phyloP scores from a whole-genome alignment of 2,329 filamentous ascomycete genomes.

The Scortechinia acanthostroma region DNA sequence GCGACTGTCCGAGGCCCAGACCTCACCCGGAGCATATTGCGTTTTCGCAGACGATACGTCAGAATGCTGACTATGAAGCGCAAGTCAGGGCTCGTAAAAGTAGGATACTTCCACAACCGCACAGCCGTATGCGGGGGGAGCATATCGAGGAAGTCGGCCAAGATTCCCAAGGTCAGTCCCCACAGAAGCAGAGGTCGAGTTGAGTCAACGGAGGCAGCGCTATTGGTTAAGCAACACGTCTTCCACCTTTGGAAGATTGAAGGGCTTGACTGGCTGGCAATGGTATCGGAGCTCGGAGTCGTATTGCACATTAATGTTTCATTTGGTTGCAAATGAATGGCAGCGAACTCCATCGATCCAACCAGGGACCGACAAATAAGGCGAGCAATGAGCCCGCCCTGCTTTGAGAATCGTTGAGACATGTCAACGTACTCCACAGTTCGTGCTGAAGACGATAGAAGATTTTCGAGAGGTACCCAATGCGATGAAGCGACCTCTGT shows the following conservation, averaged over 20 bases:
- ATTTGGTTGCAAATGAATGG: slow-evolving; percentile 52
- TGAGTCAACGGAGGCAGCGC: slow-evolving; percentile 11
- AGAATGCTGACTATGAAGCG: slow-evolving; percentile 49
- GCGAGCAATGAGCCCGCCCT: slow-evolving; percentile 42
- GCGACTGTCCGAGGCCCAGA: slow-evolving; percentile 13
- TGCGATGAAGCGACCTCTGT: slow-evolving; percentile 63
- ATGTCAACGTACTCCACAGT: slow-evolving; percentile 59
- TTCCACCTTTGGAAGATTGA: slow-evolving; percentile 14
- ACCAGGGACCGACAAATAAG: slow-evolving; percentile 46
- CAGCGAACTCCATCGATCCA: slow-evolving; percentile 63
- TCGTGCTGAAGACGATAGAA: slow-evolving; percentile 51
- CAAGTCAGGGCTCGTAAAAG: slow-evolving; percentile 57
- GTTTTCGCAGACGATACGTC: slow-evolving; percentile 46
- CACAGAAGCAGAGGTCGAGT: slow-evolving; percentile 50
- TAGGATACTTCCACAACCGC: slow-evolving; percentile 60
- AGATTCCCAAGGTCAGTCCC: slow-evolving; percentile 61
- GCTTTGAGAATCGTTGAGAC: slow-evolving; percentile 49
- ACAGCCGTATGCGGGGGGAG: slow-evolving; percentile 56
- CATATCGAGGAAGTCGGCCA: slow-evolving; percentile 62
- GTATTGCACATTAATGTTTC: slow-evolving; percentile 50
- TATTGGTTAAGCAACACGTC: neutral
- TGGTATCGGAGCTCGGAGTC: neutral
- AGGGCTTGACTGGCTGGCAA: slow-evolving; percentile 36
- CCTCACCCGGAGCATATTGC: slow-evolving; percentile 25
- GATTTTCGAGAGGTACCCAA: slow-evolving; percentile 58